Percentiles rank a stretch among this genome's conserved stretches.
Conservation (phyloP, 192 early-diverging fungal species). For the Physocladia obscura region DNA sequence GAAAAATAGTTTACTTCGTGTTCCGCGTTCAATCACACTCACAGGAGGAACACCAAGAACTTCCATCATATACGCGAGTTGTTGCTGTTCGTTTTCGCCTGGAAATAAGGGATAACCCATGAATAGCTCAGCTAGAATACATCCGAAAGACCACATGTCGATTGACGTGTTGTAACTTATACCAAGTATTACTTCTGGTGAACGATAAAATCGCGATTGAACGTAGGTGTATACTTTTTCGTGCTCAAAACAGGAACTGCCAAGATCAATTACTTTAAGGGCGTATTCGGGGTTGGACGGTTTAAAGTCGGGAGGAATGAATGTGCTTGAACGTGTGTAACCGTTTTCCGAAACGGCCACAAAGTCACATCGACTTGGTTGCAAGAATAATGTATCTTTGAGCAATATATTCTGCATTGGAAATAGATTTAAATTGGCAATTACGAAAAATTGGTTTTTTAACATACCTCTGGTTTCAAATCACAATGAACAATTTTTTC, state of each 20-base stretch:
- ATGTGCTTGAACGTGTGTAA: conserved; percentile 11
- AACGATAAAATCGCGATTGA: conserved; percentile 93
- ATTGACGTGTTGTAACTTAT: conserved; percentile 84
- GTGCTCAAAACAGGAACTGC: conserved; percentile 87
- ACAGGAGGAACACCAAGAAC: conserved; percentile 76
- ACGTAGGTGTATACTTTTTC: conserved; percentile 98
- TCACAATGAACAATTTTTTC: conserved; percentile 92
- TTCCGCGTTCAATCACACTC: conserved; percentile 73
- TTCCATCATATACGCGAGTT: conserved; percentile 94
- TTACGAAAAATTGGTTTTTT: background rate
- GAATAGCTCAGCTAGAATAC: conserved; percentile 87
- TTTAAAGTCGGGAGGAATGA: conserved; percentile 48
- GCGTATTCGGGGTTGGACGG: conserved; percentile 35
- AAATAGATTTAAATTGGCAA: background rate
- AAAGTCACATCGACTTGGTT: conserved; percentile 37
- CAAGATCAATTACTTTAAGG: conserved; percentile 99
- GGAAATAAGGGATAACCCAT: conserved; percentile 90
- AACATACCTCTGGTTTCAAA: conserved; percentile 88
- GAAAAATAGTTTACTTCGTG: conserved; percentile 84
- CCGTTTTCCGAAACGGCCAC: background rate
- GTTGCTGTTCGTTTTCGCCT: conserved; percentile 96
- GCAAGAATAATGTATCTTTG: conserved; percentile 55
- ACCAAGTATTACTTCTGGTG: conserved; percentile 95
- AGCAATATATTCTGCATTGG: conserved; percentile 76
- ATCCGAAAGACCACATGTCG: conserved; percentile 97